Percentiles rank a stretch among this genome's conserved stretches.
These are phyloP conservation scores for Linanthus parryae DNA, from an alignment of 148 eudicot species.

Conservation along the genomic window DNA sequence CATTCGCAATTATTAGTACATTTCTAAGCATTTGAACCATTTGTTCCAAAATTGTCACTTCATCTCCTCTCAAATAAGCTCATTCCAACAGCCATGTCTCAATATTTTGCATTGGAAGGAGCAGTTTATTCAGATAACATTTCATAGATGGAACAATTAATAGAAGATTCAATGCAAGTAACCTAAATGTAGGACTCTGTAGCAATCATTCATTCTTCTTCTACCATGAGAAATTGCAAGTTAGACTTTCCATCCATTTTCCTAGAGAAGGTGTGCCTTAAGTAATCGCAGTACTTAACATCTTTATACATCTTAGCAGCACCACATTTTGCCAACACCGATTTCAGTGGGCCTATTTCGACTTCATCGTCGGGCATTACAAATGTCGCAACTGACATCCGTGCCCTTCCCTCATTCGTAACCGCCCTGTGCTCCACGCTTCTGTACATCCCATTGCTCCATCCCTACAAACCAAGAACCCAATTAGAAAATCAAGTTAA, in stretches of 20 bases:
- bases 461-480: slow-evolving; percentile 5
- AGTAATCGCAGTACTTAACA: slow-evolving; percentile 10
- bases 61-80: too few relatives aligned
- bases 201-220: too few relatives aligned
- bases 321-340: not conserved
- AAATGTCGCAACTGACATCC: slow-evolving; percentile 12
- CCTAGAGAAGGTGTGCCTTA: slow-evolving; percentile 1
- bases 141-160: too few relatives aligned
- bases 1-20: too few relatives aligned
- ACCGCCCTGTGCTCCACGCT: slow-evolving; percentile 18
- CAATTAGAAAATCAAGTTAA: not conserved
- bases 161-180: too few relatives aligned
- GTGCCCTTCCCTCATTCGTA: not conserved
- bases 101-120: too few relatives aligned
- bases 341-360: slow-evolving; percentile 5
- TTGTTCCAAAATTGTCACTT: too few relatives aligned
- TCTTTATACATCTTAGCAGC: not conserved
- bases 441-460: slow-evolving; percentile 25
- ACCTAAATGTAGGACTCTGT: too few relatives aligned
- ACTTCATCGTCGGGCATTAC: slow-evolving; percentile 6
- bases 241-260: slow-evolving; percentile 17
- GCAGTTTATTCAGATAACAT: too few relatives aligned
- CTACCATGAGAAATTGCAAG: too few relatives aligned
- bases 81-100: too few relatives aligned
- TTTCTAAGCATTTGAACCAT: too few relatives aligned